Percentiles rank a stretch among this genome's conserved stretches.
Evolutionary conservation across 257 asterid genomes (phyloP).

Genomic region (Primulina huaijiensis): DNA sequence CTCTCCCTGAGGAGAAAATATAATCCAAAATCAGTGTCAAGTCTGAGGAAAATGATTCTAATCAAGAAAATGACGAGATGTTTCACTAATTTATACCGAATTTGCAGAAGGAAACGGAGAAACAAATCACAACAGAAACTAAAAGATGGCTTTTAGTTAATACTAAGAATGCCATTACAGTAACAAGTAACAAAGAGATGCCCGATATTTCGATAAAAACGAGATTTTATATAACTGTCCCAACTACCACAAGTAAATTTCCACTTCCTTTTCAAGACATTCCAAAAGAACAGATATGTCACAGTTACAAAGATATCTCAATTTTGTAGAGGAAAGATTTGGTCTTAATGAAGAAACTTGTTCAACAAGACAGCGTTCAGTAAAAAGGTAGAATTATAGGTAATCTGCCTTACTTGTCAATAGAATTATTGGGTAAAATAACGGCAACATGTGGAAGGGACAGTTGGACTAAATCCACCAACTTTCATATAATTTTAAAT

Average conservation of each 20-base stretch:
- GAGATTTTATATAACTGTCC: neutral
- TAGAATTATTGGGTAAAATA: constrained; percentile 24
- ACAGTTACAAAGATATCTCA: constrained; percentile 4
- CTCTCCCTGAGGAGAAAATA: constrained; percentile 42
- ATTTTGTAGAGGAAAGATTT: constrained; percentile 27
- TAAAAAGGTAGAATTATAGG: constrained; percentile 27
- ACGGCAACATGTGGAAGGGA: constrained; percentile 23
- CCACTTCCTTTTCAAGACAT: neutral
- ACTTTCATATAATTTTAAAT: constrained; percentile 27
- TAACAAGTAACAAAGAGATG: constrained; percentile 4
- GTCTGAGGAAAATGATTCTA: neutral
- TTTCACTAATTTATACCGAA: constrained; percentile 38
- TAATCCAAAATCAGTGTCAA: constrained; percentile 1
- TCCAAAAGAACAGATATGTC: constrained; percentile 7
- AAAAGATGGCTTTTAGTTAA: constrained; percentile 29
- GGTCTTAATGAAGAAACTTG: constrained; percentile 17
- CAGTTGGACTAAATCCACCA: constrained; percentile 44
- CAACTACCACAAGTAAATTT: too few relatives aligned
- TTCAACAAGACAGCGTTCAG: constrained; percentile 6
- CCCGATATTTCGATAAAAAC: constrained; percentile 11
- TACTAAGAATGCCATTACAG: constrained; percentile 39
- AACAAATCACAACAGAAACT: constrained; percentile 28
- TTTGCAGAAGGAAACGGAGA: constrained; percentile 32
- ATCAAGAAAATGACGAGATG: neutral
- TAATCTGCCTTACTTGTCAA: constrained; percentile 28